Base-by-base conservation (phyloP, 768 basidiomycete species). In the Candolleomyces efflorescens region DNA sequence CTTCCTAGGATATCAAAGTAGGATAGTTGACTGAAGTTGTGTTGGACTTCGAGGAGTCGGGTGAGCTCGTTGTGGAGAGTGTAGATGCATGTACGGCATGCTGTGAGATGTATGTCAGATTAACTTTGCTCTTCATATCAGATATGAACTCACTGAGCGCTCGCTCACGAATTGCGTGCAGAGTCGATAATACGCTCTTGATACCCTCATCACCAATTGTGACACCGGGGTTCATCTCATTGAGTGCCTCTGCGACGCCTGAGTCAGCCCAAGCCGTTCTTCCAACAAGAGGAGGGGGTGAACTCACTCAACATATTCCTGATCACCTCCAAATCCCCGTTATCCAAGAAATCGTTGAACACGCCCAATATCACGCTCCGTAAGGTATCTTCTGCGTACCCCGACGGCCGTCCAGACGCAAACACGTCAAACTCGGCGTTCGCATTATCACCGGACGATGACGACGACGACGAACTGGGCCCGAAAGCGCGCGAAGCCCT, bases 301-400 rank as follows among this genome's bases (percentile, higher is more conserved):
- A n/a, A 76, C 87, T 53, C 63, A 90, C 90, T 83, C 23, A 94
- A 79, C 20, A 92, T 70, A 0, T 83, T 83, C 55, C 89, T 81
- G 65, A 93, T 86, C 68, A 92, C 83, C 67, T 93, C 90, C n/a
- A 94, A 74, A 70, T 94, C 92, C 5, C 92, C 92, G 37, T 39
- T 53, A 55, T 92, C 89, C 46, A 94, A 70, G 62, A 92, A 90
- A 65, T 94, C 92, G 59, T 83, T 85, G 67, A 93, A 83, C 11
- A 92, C 85, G 24, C 84, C 82, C 32, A 90, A 67, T 36, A 94
- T 73, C 17, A 92, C 90, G 54, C 83, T 80, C 50, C 84, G 78
- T 55, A 94, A 82, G 1, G 92, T 94, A 64, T 94, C 89, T 59
- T 94, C 89, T 0, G 89, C 87, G 56, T 84, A 75, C 37, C 76